Evolutionary conservation across 1,139 yeast genomes (phyloP), one percentile per base, ranked within the genome.

Genomic region (Meyerozyma elateridarum): DNA sequence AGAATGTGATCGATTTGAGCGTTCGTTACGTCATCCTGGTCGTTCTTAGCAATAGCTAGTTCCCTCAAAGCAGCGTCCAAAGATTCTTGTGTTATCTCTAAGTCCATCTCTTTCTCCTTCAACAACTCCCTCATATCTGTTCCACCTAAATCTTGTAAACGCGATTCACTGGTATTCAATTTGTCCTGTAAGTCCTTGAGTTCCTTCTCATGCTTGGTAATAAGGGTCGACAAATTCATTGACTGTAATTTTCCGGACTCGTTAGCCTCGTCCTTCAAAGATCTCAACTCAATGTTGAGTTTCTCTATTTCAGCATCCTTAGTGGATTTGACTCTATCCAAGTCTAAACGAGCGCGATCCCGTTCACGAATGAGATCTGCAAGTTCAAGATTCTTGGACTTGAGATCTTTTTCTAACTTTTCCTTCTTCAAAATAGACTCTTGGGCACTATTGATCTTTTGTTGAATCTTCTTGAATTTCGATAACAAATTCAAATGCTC

Each of bases 361-460:
- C 96, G 77, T 52, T 88, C 96, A 40, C 94, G 74, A 38, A 87
- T 87, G 48, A 88, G 70, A 49, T 87, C 95, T 1, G 95, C 95
- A 44, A 88, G 69, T 54, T 88, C 96, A 33, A 87, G 70, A 51
- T 85, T 88, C 60, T 88, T 88, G 11, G 91, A 73, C 54, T 85
- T 85, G 55, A 87, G 63, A 40, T 87, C 96, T 40, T 84, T 78
- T 56, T 88, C 96, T 25, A 85, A 63, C 50, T 77, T 78, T 50
- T 88, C 96, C 44, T 89, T 79, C 57, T 80, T 83, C 45, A 83
- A 83, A 40, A 88, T 78, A 0, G 95, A 85, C 56, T 88, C 96
- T 53, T 87, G 95, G 6, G 96, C 96, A 39, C 94, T 83, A 18
- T 89, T 83, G 6, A 93, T 94, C 56, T 85, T 85, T 46, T 88